phyloP scores from a whole-genome alignment of 352 stramenopile genomes.

The Phytophthora capsici region DNA sequence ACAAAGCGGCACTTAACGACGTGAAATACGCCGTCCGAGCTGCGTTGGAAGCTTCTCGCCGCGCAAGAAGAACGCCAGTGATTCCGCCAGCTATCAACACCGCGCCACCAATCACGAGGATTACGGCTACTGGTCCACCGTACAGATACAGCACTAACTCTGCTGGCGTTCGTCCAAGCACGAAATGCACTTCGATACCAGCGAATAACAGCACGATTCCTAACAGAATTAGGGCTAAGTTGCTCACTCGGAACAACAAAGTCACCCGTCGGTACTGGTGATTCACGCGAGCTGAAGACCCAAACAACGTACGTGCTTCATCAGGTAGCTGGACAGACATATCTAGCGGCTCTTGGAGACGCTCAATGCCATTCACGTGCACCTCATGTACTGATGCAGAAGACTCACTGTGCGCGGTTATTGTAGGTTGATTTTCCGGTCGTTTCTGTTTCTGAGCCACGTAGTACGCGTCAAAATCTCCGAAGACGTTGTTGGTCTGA shows the following conservation, averaged over 20 bases:
- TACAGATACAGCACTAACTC: constrained; percentile 63
- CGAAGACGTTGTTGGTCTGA: constrained; percentile 32
- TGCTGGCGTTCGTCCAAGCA: constrained; percentile 60
- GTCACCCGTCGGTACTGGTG: constrained; percentile 47
- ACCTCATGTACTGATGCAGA: constrained; percentile 15
- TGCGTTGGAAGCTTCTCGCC: constrained; percentile 34
- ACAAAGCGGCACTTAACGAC: constrained; percentile 34
- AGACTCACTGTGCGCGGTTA: constrained; percentile 21
- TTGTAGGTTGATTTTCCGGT: constrained; percentile 23
- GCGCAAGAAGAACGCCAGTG: constrained; percentile 34
- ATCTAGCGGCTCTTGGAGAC: constrained; percentile 16
- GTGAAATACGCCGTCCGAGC: constrained; percentile 42
- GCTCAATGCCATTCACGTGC: not conserved
- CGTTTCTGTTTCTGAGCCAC: constrained; percentile 42
- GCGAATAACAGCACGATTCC: constrained; percentile 55
- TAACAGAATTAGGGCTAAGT: constrained; percentile 39
- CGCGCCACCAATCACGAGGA: constrained; percentile 33
- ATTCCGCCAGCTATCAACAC: constrained; percentile 32
- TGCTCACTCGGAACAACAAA: constrained; percentile 40
- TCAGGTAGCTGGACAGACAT: constrained; percentile 41
- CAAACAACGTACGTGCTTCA: constrained; percentile 58
- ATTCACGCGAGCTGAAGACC: constrained; percentile 35
- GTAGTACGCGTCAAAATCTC: constrained; percentile 63
- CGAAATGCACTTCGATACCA: constrained; percentile 56
- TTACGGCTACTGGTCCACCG: constrained; percentile 40